Base-by-base conservation (phyloP, 805 yeast genomes). In the Hyphopichia homilentoma region DNA sequence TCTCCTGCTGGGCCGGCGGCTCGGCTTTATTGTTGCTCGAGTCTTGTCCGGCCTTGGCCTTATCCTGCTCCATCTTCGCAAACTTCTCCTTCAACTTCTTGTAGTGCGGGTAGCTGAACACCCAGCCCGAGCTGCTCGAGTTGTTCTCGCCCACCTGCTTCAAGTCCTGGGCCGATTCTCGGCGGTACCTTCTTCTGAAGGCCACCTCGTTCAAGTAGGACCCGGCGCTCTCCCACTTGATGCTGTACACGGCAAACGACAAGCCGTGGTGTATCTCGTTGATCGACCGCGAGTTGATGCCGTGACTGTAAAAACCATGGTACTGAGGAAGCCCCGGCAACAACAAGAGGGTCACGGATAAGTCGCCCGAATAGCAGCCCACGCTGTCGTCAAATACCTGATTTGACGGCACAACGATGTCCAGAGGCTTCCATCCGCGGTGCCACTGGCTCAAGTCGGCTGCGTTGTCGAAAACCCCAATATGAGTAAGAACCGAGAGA, bases 321-420 rank as follows among this genome's bases (percentile, higher is more conserved):
- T 93, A 90, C 21, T 48, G 39, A n/a, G 65, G 62, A 29, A 93
- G 61, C 2, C 75, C 61, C 1, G 97, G 97, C 30, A 93, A 62
- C 18, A 90, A 52, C 20, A 77, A 48, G 11, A 83, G 30, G 3
- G 80, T 73, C 4, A 77, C 84, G 2, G 79, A 54, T 25, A 81
- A 54, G 45, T 81, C 86, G 6, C 70, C 70, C 6, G 43, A 50
- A 50, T 53, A 27, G n/a, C n/a, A n/a, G 54, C 46, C 33, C 3
- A 47, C 48, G 9, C 49, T 47, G 7, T 55, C 59, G 25, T 39
- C 48, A 5, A 41, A 45, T 21, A 45, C 45, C 22, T 30, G 32
- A 9, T 38, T 34, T 1, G 35, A 23, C 14, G 62, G 64, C 15
- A 36, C 34, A 5, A 57, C 48, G n/a, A 61, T 28, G 32, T 58